phyloP scores from a whole-genome alignment of 192 early-diverging fungal genomes.

The Gamsiella multidivaricata region DNA sequence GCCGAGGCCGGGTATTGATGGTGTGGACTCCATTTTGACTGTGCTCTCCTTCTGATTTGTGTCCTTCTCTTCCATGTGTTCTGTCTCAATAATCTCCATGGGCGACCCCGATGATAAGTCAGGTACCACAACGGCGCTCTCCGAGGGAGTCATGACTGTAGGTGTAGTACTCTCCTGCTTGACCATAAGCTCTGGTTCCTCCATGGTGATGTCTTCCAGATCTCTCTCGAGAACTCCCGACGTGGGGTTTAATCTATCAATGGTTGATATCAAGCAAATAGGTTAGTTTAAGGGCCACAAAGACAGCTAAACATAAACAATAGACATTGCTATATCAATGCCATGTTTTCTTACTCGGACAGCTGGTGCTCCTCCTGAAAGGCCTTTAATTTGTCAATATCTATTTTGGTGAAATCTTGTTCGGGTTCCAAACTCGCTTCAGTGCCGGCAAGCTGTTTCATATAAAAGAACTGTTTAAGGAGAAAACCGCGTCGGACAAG shows the following conservation, averaged over 20 bases:
- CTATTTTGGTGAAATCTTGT: constrained; percentile 46
- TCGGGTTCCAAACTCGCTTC: constrained; percentile 50
- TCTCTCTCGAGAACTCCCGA: constrained; percentile 22
- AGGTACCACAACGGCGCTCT: constrained; percentile 46
- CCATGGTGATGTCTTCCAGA: constrained; percentile 24
- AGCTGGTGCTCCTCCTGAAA: constrained; percentile 51
- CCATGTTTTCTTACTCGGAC: constrained; percentile 45
- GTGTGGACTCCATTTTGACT: constrained; percentile 34
- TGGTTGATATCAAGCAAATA: no score
- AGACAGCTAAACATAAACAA: background rate
- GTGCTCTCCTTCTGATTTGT: constrained; percentile 12
- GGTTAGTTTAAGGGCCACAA: no score
- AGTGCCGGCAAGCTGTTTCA: constrained; percentile 52
- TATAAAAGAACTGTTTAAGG: constrained; percentile 52
- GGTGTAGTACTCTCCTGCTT: constrained; percentile 48
- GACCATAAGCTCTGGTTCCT: constrained; percentile 20
- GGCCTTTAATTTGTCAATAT: constrained; percentile 39
- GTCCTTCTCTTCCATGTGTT: constrained; percentile 19
- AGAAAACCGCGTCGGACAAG: constrained; percentile 43
- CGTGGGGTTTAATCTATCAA: constrained; percentile 26
- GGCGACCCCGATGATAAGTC: constrained; percentile 37
- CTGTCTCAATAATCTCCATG: constrained; percentile 36
- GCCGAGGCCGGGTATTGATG: constrained; percentile 39
- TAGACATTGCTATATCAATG: no score
- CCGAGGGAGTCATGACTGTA: constrained; percentile 46